Evolutionary conservation across 768 basidiomycete genomes (phyloP), one percentile per base, ranked within the genome.

Genomic region (Russula lepida): DNA sequence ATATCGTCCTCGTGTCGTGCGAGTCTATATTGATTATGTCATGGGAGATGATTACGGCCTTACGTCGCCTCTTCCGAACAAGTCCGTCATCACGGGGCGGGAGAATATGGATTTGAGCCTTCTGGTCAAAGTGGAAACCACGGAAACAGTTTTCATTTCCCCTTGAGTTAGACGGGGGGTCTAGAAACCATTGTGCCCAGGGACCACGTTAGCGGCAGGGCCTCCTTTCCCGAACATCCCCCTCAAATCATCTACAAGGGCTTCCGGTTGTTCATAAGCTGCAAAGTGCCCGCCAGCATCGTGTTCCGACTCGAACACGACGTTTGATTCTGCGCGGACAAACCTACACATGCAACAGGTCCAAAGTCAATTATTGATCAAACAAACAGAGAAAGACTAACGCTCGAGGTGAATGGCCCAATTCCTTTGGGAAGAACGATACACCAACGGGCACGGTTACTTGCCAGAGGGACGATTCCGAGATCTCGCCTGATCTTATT

Each of bases 281-380:
- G 82, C 79, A 66, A 85, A 85, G 68, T 85, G 84, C 1, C 84
- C 83, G 5, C 84, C 84, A 6, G 68, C 67, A 1, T 72, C 71
- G 54, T 85, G 84, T 17, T 75, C 71, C 4, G 75, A 71, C 62
- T 79, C 75, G 54, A 80, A 82, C 4, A 84, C 79, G 21, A 79
- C 55, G 65, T 71, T 72, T 64, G 77, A 63, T 51, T 70, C 12
- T 54, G 69, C 64, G 30, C 71, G 65, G 63, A 73, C 21, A 32
- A 60, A 33, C 52, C 56, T 54, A 19, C 23, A 15, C 12, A 5
- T n/a, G n/a, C n/a, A 23, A 32, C 5, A 12, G n/a, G 28, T 30
- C 12, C 27, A 43, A 23, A 21, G 2, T 28, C 21, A 58, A 30
- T 4, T 1, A 4, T 8, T 19, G 6, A 28, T 43, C 32, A 30